Base-by-base conservation (phyloP, 108 stramenopile genomes). In the Fistulifera solaris region DNA sequence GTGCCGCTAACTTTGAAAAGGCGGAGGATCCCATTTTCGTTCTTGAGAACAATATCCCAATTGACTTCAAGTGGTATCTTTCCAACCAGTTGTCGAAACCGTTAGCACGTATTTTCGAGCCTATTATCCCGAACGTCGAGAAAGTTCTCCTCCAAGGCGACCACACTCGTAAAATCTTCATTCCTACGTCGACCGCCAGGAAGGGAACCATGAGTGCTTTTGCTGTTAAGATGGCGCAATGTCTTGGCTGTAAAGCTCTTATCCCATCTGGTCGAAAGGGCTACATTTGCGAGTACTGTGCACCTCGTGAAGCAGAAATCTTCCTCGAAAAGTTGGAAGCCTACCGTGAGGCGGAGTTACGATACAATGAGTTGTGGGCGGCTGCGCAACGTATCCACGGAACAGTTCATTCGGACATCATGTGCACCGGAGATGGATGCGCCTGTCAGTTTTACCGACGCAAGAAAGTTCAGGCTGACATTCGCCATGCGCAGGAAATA, bases 371-470 rank as follows among this genome's bases (percentile, higher is more conserved):
- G 47, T 78, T 98, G 7, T 98, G 97, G 97, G 83, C 94, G 14
- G 75, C 83, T 39, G 96, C 94, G 35, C 98, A 99, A 67, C 66
- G 89, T 48, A 96, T 98, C 65, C 98, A 99, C 66, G 95, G 94
- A n/a, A 88, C 87, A n/a, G 78, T 96, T 19, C 95, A 96, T 64
- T 92, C 91, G 48, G 94, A 94, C 54, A 89, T 99, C 58, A 84
- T 99, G 74, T 99, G 98, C 81, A 96, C 97, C 19, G 94, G 94
- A 27, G 93, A 96, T 63, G 98, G 98, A 27, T 99, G 98, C 55
- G 87, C 89, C 38, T 93, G 91, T 45, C 94, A 96, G 38, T 99
- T 99, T 61, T 99, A 99, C 64, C 87, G 96, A 52, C 79, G 98
- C 35, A 98, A 96, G 68, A 99, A 98, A 75, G 96, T 94, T 6